A percentile compares a stretch with the other conserved stretches of the same genome.
phyloP scores from a whole-genome alignment of 1,284 basidiomycete species.

The Chalciporus sp. region DNA sequence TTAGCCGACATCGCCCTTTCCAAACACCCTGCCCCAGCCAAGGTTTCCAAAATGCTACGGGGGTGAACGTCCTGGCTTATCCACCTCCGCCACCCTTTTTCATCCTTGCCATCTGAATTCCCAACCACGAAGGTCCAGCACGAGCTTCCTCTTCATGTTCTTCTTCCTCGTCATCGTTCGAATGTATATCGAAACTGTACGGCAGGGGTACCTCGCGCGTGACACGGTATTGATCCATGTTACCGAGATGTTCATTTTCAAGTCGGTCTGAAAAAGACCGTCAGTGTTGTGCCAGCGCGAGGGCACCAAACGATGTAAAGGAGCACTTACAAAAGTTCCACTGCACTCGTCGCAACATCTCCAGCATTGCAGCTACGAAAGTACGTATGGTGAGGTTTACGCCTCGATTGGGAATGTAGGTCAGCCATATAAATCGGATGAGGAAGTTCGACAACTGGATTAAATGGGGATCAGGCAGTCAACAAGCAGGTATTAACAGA shows the following conservation, averaged over 20 bases:
- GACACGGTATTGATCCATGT: conserved; percentile 84
- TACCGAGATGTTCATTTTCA: conserved; percentile 87
- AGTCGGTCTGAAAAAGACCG: conserved; percentile 56
- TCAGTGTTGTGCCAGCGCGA: neutral
- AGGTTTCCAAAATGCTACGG: too few relatives aligned
- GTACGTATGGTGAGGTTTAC: conserved; percentile 57
- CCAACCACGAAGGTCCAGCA: conserved; percentile 2
- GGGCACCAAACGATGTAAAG: neutral
- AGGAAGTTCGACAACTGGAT: conserved; percentile 68
- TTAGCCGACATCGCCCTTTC: too few relatives aligned
- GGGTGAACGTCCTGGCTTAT: neutral
- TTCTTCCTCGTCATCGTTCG: conserved; percentile 20
- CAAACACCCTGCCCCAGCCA: too few relatives aligned
- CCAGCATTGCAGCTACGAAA: conserved; percentile 73
- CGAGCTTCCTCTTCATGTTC: neutral
- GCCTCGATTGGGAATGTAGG: conserved; percentile 67
- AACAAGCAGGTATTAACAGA: neutral
- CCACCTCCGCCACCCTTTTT: neutral
- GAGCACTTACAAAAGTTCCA: conserved; percentile 87
- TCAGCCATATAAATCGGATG: conserved; percentile 81
- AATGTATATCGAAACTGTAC: conserved; percentile 53
- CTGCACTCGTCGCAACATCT: conserved; percentile 81
- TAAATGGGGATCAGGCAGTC: neutral
- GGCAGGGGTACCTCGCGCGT: conserved; percentile 79
- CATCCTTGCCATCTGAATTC: conserved; percentile 13